Evolutionary conservation across 495 filamentous ascomycete genomes (phyloP).

Genomic region (Opeltia flavorubescens): DNA sequence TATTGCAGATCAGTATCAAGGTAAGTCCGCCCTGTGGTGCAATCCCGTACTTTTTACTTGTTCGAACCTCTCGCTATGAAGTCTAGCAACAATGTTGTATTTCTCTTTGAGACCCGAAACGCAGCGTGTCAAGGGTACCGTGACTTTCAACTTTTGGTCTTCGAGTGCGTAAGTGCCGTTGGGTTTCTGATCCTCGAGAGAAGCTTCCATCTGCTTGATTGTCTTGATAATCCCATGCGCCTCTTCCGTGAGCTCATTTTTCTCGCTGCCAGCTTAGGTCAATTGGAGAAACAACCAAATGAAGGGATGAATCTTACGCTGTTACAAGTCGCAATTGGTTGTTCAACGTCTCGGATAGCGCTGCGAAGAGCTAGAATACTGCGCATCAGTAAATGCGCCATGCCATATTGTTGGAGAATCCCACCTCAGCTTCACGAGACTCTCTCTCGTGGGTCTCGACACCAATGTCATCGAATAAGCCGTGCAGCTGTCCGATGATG

Average conservation of each 20-base stretch:
- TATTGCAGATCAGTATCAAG: constrained; percentile 26
- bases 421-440: constrained; percentile 69
- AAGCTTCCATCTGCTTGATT: constrained; percentile 87
- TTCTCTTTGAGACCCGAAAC: constrained; percentile 72
- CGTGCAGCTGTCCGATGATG: constrained; percentile 81
- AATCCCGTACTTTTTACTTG: constrained; percentile 70
- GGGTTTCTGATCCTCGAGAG: constrained; percentile 60
- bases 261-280: constrained; percentile 46
- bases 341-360: constrained; percentile 74
- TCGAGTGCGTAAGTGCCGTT: constrained; percentile 46
- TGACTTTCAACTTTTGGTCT: constrained; percentile 55
- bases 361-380: constrained; percentile 56
- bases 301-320: constrained; percentile 29
- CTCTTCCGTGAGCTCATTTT: constrained; percentile 73
- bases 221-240: constrained; percentile 70
- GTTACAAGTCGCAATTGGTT: constrained; percentile 70
- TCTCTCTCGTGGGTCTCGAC: constrained; percentile 83
- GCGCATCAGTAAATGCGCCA: constrained; percentile 8
- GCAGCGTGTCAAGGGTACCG: constrained; percentile 67
- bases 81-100: constrained; percentile 57
- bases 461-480: constrained; percentile 92
- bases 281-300: background rate
- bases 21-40: constrained; percentile 2
- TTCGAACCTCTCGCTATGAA: constrained; percentile 81
- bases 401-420: constrained; percentile 8